Percentiles rank a stretch among this genome's conserved stretches.
phyloP scores from a whole-genome alignment of 2,329 filamentous ascomycete species.

The Chrysoporthe cubensis region DNA sequence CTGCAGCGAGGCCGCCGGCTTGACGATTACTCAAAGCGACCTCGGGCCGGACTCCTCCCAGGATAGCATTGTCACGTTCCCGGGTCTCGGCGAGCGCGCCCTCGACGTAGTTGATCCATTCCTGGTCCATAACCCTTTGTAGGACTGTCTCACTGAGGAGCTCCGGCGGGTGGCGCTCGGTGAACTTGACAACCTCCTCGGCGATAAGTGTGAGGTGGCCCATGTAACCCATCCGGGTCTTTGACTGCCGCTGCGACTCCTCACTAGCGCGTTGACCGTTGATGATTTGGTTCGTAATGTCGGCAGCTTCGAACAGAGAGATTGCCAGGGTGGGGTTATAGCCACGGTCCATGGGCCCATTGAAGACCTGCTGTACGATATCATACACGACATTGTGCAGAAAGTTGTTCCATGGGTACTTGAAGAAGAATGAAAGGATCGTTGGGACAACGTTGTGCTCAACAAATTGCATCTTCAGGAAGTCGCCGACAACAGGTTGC shows the following conservation, averaged over 20 bases:
- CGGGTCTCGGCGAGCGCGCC: slow-evolving; percentile 89
- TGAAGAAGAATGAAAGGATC: slow-evolving; percentile 96
- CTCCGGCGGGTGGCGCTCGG: slow-evolving; percentile 89
- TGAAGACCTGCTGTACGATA: slow-evolving; percentile 98
- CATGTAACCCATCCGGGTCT: slow-evolving; percentile 97
- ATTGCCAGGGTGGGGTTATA: slow-evolving; percentile 90
- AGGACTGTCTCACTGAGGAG: slow-evolving; percentile 81
- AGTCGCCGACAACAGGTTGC: slow-evolving; percentile 87
- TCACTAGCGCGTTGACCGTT: slow-evolving; percentile 88
- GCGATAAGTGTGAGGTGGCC: slow-evolving; percentile 95
- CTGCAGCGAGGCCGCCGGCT: slow-evolving; percentile 51
- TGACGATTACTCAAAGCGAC: slow-evolving; percentile 81
- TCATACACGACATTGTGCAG: slow-evolving; percentile 99
- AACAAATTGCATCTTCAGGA: slow-evolving; percentile 94
- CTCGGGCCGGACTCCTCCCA: slow-evolving; percentile 92
- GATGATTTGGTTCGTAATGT: slow-evolving; percentile 89
- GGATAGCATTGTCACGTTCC: slow-evolving; percentile 96
- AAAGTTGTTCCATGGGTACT: slow-evolving; percentile 99
- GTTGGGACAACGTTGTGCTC: slow-evolving; percentile 93
- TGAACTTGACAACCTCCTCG: slow-evolving; percentile 98
- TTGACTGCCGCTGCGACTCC: slow-evolving; percentile 78
- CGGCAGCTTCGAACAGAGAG: slow-evolving; percentile 88
- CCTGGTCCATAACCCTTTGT: slow-evolving; percentile 83
- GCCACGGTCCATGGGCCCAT: slow-evolving; percentile 94
- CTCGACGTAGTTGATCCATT: slow-evolving; percentile 95